Evolutionary conservation across 2,329 filamentous ascomycete genomes (phyloP), one percentile per base, ranked within the genome.

Genomic region (Dissoconium aciculare): DNA sequence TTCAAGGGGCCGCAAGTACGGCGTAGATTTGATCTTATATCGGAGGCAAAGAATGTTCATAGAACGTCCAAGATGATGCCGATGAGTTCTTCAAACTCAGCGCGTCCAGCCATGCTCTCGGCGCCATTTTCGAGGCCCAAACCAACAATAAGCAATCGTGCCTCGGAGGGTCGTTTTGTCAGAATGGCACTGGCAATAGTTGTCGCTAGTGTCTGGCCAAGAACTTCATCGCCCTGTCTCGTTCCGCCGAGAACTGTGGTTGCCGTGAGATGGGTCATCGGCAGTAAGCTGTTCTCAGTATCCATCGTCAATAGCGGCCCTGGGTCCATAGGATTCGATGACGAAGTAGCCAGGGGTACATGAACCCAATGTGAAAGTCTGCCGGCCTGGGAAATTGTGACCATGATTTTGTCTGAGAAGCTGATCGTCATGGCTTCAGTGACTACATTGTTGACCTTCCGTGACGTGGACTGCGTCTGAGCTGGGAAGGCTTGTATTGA

Each of bases 281-380:
- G 89, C 1, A 95, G 69, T 9, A 78, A 58, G 26, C 59, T 60
- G 31, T 69, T 66, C 34, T 68, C 65, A 19, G 32, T 34, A 26
- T 34, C 28, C 16, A 37, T 24, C 15, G 56, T 57, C n/a, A 23
- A 8, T 61, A 17, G 64, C 60, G 27, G 74, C 47, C 12, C 66
- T 57, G 59, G 72, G 69, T 50, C 80, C 72, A 26, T 76, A 1
- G 45, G 67, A 13, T 71, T 67, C 11, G 70, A 66, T n/a, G 73
- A 63, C 3, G 75, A 67, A 15, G 70, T 66, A n/a, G 71, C 68
- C 13, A 91, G 67, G 0, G 81, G 78, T 0, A 91, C 79, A 60
- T 89, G 79, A 12, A 94, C 84, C 89, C 89, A 98, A 65, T 95
- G 89, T 12, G 81, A 79, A 27, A 95, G 60, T 36, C 77, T 71